These are phyloP conservation scores for Rossbeevera mucosa DNA, from an alignment of 768 basidiomycete species.

Conservation along the genomic window DNA sequence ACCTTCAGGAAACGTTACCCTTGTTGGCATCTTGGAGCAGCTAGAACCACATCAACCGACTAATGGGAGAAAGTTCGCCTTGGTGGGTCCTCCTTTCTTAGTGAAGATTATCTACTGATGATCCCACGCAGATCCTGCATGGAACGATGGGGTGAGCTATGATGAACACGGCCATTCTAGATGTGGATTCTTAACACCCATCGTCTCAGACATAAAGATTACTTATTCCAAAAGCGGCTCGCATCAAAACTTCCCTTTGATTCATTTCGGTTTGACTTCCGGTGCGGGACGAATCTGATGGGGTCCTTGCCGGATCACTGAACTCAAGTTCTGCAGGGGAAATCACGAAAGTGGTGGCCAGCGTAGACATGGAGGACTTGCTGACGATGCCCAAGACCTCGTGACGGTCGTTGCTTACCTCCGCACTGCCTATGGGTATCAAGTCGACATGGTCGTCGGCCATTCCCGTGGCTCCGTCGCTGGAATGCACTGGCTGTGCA, in stretches of 20 bases:
- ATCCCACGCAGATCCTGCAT: conserved; percentile 60
- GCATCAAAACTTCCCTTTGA: conserved; percentile 63
- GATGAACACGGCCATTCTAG: not conserved
- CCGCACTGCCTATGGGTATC: conserved; percentile 55
- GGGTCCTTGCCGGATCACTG: not conserved
- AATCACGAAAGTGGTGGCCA: conserved; percentile 71
- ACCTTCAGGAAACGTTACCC: conserved; percentile 39
- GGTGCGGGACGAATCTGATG: conserved; percentile 42
- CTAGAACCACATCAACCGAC: conserved; percentile 46
- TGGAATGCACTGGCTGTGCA: conserved; percentile 65
- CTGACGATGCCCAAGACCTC: conserved; percentile 63
- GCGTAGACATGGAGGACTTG: conserved; percentile 57
- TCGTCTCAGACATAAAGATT: conserved; percentile 70
- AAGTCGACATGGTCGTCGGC: conserved; percentile 64
- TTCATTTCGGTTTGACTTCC: conserved; percentile 85
- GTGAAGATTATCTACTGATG: conserved; percentile 10
- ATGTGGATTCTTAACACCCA: not conserved
- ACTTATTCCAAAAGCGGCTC: conserved; percentile 73
- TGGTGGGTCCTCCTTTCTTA: conserved; percentile 44
- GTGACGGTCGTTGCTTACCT: conserved; percentile 61
- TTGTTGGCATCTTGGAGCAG: conserved; percentile 64
- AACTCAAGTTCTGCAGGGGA: conserved; percentile 43
- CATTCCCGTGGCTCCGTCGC: conserved; percentile 78
- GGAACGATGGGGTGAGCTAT: conserved; percentile 67
- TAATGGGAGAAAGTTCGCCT: conserved; percentile 55